Evolutionary conservation across 495 filamentous ascomycete species (phyloP).

Genomic region (Xylaria castorea): DNA sequence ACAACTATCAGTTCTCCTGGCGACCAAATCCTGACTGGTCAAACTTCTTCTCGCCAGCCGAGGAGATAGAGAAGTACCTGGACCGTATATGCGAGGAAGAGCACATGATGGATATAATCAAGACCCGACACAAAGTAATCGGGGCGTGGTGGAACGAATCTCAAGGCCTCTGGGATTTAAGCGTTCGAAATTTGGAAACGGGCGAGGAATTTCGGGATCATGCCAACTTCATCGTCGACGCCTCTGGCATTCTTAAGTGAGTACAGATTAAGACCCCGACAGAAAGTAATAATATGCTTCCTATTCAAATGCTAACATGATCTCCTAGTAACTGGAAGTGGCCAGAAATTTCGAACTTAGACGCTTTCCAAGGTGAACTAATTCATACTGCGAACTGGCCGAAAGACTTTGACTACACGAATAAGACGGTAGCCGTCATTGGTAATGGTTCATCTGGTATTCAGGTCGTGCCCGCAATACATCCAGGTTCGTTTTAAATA

Average conservation of each 20-base stretch:
- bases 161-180: slow-evolving; percentile 57
- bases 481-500: slow-evolving; percentile 53
- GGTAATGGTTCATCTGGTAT: slow-evolving; percentile 65
- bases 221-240: slow-evolving; percentile 64
- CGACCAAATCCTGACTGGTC: slow-evolving; percentile 64
- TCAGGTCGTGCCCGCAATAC: slow-evolving; percentile 67
- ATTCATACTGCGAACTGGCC: slow-evolving; percentile 69
- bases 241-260: slow-evolving; percentile 65
- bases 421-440: slow-evolving; percentile 65
- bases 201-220: slow-evolving; percentile 53
- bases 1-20: slow-evolving; percentile 64
- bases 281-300: not conserved
- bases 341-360: slow-evolving; percentile 59
- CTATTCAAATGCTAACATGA: slow-evolving; percentile 36
- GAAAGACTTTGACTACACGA: slow-evolving; percentile 58
- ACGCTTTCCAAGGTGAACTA: slow-evolving; percentile 57
- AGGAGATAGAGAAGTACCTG: slow-evolving; percentile 67
- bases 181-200: slow-evolving; percentile 54
- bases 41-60: slow-evolving; percentile 61
- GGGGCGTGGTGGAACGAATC: slow-evolving; percentile 51
- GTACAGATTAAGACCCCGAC: slow-evolving; percentile 18
- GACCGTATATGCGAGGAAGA: slow-evolving; percentile 61
- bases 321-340: slow-evolving; percentile 64
- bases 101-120: slow-evolving; percentile 59
- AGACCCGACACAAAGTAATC: slow-evolving; percentile 48